Percentiles rank a stretch among this genome's conserved stretches.
Conservation (phyloP, 805 yeast genomes). For the Kodamaea neixiangensis region DNA sequence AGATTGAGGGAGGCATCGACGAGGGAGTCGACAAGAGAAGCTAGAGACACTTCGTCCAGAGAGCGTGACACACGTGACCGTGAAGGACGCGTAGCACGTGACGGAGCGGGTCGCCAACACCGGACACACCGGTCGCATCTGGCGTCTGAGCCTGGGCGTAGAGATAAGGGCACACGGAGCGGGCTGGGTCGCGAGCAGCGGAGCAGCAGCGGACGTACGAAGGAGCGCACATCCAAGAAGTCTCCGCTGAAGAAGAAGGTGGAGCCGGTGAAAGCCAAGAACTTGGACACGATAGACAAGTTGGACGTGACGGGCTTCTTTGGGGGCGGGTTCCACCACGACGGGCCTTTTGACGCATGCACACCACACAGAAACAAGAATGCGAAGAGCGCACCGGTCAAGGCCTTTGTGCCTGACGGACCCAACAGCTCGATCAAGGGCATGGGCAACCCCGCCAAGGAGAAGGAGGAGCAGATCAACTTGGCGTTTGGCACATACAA, state of each 20-base stretch:
- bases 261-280: slow-evolving; percentile 57
- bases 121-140: slow-evolving; percentile 15
- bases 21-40: slow-evolving; percentile 14
- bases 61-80: slow-evolving; percentile 6
- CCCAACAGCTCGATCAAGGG: slow-evolving; percentile 87
- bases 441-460: slow-evolving; percentile 47
- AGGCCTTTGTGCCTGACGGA: slow-evolving; percentile 94
- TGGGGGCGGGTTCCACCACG: slow-evolving; percentile 95
- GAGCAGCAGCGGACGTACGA: slow-evolving; percentile 13
- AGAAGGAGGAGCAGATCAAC: slow-evolving; percentile 57
- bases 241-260: slow-evolving; percentile 45
- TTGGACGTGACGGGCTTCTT: slow-evolving; percentile 94
- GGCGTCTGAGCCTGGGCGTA: slow-evolving; percentile 13
- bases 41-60: no score
- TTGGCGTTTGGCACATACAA: slow-evolving; percentile 75
- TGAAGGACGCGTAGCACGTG: slow-evolving; percentile 10
- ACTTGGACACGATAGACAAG: slow-evolving; percentile 91
- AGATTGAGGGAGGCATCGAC: slow-evolving; percentile 28
- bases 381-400: slow-evolving; percentile 78
- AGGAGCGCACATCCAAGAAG: slow-evolving; percentile 20
- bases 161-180: slow-evolving; percentile 13
- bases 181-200: slow-evolving; percentile 13
- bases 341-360: slow-evolving; percentile 99
- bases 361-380: slow-evolving; percentile 92
- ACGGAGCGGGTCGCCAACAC: neutral